Conservation (phyloP, 495 filamentous ascomycete genomes). For the Talaromyces proteolyticus region DNA sequence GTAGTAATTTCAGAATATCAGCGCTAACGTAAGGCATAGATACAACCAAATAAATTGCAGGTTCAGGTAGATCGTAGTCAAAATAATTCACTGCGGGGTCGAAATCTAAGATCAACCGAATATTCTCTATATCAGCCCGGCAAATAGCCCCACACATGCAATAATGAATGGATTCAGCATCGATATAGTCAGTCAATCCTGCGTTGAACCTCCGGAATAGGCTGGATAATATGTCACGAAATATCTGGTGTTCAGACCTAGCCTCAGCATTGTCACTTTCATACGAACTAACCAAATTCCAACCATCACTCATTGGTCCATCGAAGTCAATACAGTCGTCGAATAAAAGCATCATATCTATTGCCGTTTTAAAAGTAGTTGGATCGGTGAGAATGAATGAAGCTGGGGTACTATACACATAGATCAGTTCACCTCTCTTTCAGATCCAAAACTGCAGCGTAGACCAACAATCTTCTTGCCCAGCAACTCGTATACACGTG, state of each 20-base stretch:
- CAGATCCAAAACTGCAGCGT: background rate
- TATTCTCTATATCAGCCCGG: no score
- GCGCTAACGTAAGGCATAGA: background rate
- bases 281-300: background rate
- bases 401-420: background rate
- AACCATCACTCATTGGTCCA: background rate
- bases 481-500: background rate
- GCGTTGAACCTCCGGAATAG: background rate
- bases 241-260: background rate
- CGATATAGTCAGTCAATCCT: background rate
- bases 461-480: background rate
- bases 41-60: background rate
- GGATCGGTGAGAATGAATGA: background rate
- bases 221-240: background rate
- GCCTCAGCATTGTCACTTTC: background rate
- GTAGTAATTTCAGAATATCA: background rate
- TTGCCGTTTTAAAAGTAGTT: background rate
- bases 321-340: slow-evolving; percentile 5
- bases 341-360: slow-evolving; percentile 1
- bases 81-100: background rate
- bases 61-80: background rate
- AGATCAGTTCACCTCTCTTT: background rate
- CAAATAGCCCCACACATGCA: no score
- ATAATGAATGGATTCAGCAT: background rate
- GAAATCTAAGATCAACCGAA: background rate